Base-by-base conservation (phyloP, 108 stramenopile species). In the Fragilariopsis cylindrus region DNA sequence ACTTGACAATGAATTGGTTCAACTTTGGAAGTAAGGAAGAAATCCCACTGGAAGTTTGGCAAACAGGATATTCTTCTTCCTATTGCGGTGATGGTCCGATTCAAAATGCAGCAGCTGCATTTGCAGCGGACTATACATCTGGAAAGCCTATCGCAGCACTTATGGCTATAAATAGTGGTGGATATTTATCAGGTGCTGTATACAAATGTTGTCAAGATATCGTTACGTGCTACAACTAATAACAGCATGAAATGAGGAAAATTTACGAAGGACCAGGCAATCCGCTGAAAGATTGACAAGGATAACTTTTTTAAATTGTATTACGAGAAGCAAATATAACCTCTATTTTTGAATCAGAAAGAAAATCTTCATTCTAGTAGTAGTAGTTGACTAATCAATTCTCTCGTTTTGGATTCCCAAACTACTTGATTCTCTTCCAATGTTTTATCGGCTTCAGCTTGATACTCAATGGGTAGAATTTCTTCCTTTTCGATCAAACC, bases 321-420 rank as follows among this genome's bases (percentile, higher is more conserved):
- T 30, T 60, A 39, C 21, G 12, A 16, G 11, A 5, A 21, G 11
- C 41, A 1, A 21, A 21, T 41, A 21, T 60, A 60, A 0, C 11
- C 4, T 60, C 19, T 60, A 48, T 18, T 46, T 15, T 13, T 13
- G 16, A 48, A 66, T 48, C 1, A 49, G 13, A 13, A 1, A 2
- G 9, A 19, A 13, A 45, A 68, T 6, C 30, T 50, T 3, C 49
- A 39, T 15, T 53, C 1, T 62, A 11, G 2, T 39, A 13, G 72
- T 52, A 47, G 70, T 9, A 73, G 30, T 46, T 50, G 21, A 4
- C 46, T 47, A 57, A 84, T 80, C 43, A 84, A 18, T 7, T 72
- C 53, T 39, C 80, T 49, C 30, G 85, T 75, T 21, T 57, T 48
- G 15, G 50, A 13, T 71, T 87, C 78, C 86, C 86, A 87, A 5